Conservation (phyloP, 2,329 filamentous ascomycete species). For the Penicillium olsonii region DNA sequence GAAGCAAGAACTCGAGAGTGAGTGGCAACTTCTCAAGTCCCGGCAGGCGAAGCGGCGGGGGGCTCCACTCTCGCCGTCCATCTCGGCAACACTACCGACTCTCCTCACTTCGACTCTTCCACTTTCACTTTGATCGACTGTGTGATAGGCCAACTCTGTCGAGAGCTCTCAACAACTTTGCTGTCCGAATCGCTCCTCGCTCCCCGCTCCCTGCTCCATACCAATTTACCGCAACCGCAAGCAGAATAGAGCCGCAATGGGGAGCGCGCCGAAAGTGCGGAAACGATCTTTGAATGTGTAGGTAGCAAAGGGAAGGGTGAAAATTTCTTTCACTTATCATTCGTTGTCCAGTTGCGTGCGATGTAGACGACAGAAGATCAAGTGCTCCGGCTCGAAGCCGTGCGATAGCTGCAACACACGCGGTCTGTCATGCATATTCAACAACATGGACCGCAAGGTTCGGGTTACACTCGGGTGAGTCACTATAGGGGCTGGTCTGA, state of each 20-base stretch:
- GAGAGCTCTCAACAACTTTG: no score
- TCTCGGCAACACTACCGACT: not conserved
- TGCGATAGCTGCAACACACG: not conserved
- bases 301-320: no score
- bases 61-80: not conserved
- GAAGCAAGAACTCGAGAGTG: no score
- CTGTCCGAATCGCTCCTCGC: no score
- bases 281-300: not conserved
- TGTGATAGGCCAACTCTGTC: no score
- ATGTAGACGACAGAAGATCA: not conserved
- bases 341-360: not conserved
- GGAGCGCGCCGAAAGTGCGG: not conserved
- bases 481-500: no score
- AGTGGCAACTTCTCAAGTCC: no score
- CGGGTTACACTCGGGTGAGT: not conserved
- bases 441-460: not conserved
- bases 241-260: not conserved
- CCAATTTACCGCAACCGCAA: not conserved
- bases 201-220: no score
- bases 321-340: not conserved
- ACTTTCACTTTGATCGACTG: not conserved
- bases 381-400: not conserved
- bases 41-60: no score
- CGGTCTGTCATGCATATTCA: not conserved
- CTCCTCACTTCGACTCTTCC: not conserved